Conservation (phyloP, 2,329 filamentous ascomycete species). For the Ceratocystis eucalypticola region DNA sequence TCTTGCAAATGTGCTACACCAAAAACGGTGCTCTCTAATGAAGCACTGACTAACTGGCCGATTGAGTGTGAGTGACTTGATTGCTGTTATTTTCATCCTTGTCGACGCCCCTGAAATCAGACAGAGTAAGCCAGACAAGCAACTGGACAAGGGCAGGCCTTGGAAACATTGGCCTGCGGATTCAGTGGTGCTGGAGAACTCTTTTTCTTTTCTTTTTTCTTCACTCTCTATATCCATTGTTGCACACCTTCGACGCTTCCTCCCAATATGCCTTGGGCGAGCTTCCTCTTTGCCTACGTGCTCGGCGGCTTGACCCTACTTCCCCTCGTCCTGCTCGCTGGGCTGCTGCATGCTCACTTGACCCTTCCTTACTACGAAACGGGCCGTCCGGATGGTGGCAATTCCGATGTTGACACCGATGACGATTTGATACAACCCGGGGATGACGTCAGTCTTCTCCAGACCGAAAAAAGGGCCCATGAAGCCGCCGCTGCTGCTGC, state of each 20-base stretch:
- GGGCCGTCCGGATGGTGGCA: not conserved
- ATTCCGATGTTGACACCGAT: constrained; percentile 28
- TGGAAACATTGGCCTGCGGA: not conserved
- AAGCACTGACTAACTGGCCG: constrained; percentile 5
- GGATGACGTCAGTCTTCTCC: constrained; percentile 53
- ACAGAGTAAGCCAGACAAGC: not conserved
- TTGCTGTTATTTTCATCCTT: constrained; percentile 4
- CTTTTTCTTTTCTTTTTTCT: constrained; percentile 14
- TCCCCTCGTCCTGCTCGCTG: constrained; percentile 50
- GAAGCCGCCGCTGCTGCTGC: constrained; percentile 42
- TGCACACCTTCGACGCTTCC: not conserved
- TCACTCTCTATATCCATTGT: not conserved
- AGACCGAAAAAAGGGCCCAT: constrained; percentile 35
- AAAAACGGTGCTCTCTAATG: constrained; percentile 7
- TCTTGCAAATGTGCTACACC: constrained; percentile 6
- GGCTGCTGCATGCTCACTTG: constrained; percentile 55
- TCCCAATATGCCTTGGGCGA: constrained; percentile 37
- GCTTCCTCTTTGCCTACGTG: constrained; percentile 62
- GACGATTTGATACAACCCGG: constrained; percentile 41
- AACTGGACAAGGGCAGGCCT: not conserved
- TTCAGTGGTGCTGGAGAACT: constrained; percentile 8
- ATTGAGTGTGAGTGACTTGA: not conserved
- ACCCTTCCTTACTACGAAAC: constrained; percentile 43
- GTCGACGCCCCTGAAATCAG: constrained; percentile 4
- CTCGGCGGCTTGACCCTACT: constrained; percentile 80